Evolutionary conservation across 1,284 basidiomycete species (phyloP), one percentile per base, ranked within the genome.

Genomic region (Ustilago cynodontis): DNA sequence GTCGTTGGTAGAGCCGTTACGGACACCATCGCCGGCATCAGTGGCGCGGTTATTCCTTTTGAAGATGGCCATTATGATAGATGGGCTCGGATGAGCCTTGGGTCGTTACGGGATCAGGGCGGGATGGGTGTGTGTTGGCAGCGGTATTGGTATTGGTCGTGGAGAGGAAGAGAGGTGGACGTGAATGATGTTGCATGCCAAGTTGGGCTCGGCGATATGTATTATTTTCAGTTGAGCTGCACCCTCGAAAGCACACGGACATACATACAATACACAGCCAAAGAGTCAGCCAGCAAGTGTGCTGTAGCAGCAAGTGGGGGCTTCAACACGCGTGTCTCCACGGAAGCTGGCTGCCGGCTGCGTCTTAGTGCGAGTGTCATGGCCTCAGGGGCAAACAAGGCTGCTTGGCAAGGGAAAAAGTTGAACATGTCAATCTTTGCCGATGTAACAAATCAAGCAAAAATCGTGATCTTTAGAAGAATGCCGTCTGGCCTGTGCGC

Each of bases 51-150:
- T 35, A 51, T 74, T 79, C 26, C 72, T 68, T 45, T 65, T 69
- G 51, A 74, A 77, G 67, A 79, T 77, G 47, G 79, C 70, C 79
- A 82, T 80, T 3, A 20, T 53, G 63, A 16, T n/a, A 20, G 29
- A 8, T 16, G 5, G 26, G 50, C 29, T 52, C n/a, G 31, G 43
- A 16, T 47, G 29, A 24, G 51, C 35, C 50, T 33, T 31, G 9
- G 7, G 14, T 49, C 24, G 26, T 49, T 11, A 49, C 6, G 28
- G n/a, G 16, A 14, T 14, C 47, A 49, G 26, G 10, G 4, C 8
- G 26, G 3, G 26, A 28, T 26, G 33, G 35, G n/a, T n/a, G n/a
- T n/a, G 26, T 29, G 26, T 4, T 37, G 37, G 13, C 22, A 43
- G 35, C 11, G n/a, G 8, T 39, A 9, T 14, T 26, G 22, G 39